Conservation (phyloP, 1,284 basidiomycete species). For the Trichosporon inkin region DNA sequence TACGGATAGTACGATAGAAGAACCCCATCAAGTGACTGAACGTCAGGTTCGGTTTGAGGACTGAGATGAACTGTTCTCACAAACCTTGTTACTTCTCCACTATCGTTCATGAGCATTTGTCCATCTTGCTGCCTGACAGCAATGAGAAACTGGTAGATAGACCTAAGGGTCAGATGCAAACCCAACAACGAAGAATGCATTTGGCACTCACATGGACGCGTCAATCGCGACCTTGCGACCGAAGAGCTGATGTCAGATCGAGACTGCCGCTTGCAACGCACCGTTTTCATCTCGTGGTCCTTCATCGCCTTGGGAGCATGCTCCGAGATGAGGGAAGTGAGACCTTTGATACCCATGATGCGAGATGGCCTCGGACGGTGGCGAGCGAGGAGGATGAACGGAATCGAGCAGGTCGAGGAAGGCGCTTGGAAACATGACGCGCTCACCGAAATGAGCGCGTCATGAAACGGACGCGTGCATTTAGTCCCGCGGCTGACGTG, state of each 20-base stretch:
- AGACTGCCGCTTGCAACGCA: constrained; percentile 17
- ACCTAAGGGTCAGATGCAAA: constrained; percentile 19
- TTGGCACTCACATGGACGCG: constrained; percentile 76
- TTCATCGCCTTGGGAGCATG: constrained; percentile 82
- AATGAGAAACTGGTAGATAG: constrained; percentile 82
- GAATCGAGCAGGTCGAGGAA: not conserved
- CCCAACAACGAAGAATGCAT: not conserved
- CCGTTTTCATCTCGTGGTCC: constrained; percentile 91
- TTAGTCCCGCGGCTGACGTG: too few relatives aligned
- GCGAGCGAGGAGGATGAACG: not conserved
- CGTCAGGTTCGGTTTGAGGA: constrained; percentile 12
- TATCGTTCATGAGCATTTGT: constrained; percentile 92
- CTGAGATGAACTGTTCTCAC: not conserved
- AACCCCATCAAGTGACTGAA: constrained; percentile 91
- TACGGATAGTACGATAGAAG: constrained; percentile 94
- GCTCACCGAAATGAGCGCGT: too few relatives aligned
- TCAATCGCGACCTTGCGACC: constrained; percentile 98
- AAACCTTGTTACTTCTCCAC: constrained; percentile 86
- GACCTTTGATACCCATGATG: constrained; percentile 53
- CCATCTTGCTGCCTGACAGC: constrained; percentile 95
- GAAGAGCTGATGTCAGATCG: constrained; percentile 58
- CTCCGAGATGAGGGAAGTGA: constrained; percentile 82
- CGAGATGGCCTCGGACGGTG: not conserved
- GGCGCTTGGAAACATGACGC: too few relatives aligned
- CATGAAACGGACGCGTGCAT: too few relatives aligned